Evolutionary conservation across 1,284 basidiomycete genomes (phyloP), one percentile per base, ranked within the genome.

Genomic region (Phlebopus sp.): DNA sequence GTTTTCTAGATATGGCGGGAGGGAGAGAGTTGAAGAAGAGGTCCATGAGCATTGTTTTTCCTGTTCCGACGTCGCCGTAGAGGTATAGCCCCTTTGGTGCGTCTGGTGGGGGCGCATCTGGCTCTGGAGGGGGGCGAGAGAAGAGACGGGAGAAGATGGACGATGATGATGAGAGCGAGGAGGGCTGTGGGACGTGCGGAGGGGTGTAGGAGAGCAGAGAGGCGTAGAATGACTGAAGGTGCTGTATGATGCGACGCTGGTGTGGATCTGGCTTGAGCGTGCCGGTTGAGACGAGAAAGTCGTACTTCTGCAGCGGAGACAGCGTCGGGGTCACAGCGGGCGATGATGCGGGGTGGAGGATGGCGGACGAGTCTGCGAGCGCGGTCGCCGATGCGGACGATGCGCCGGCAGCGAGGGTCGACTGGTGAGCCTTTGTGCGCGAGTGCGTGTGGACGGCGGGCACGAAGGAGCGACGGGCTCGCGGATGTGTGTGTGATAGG

Each of bases 41-140:
- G 68, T 99, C 97, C 97, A 99, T 99, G 53, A 99, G 84, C 95
- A 99, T 98, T 1, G 91, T 92, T 77, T 93, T 93, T 19, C 97
- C 96, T 4, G 95, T 98, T 1, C 96, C 96, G 47, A 99, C 97
- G 56, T 94, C 91, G 32, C 97, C 97, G 66, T 91, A 94, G n/a
- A 99, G 83, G 69, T 99, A 99, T 19, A 99, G 76, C 10, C 95
- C 92, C 57, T 88, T 88, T 0, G 95, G 96, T 1, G 82, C 76
- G 42, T 78, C 66, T 17, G 75, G 70, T 2, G 78, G 78, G 4
- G 75, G 64, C 13, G 67, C 54, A 5, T 71, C 63, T 14, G 76
- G 70, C 27, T 70, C 58, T 14, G 71, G 59, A n/a, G 69, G 54
- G 47, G 72, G 66, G 36, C 73, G 69, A 47, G 73, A 69, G 64